phyloP scores from a whole-genome alignment of 2,329 filamentous ascomycete genomes.

The Biscogniauxia sp. region DNA sequence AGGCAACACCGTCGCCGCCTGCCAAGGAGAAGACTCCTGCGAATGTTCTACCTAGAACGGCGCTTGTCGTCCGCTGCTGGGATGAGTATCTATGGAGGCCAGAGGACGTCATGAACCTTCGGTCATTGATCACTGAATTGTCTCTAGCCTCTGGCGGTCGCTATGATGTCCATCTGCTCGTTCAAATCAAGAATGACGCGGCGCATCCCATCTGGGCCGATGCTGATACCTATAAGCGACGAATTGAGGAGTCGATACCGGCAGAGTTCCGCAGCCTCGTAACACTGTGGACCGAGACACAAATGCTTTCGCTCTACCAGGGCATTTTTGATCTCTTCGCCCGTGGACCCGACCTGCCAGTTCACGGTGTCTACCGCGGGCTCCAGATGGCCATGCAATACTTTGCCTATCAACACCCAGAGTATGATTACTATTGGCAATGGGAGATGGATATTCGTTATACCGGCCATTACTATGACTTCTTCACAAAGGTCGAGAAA shows the following conservation, averaged over 20 bases:
- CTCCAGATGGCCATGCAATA: conserved; percentile 93
- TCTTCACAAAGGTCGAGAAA: conserved; percentile 65
- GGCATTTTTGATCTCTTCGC: conserved; percentile 76
- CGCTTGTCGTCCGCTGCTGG: conserved; percentile 80
- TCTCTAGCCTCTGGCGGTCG: conserved; percentile 78
- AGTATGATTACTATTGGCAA: conserved; percentile 91
- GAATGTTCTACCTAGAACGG: conserved; percentile 56
- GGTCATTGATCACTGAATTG: conserved; percentile 81
- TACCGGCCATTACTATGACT: conserved; percentile 79
- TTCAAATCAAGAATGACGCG: conserved; percentile 78
- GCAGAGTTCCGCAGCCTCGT: conserved; percentile 85
- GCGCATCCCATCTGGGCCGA: conserved; percentile 77
- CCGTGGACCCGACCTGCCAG: conserved; percentile 64
- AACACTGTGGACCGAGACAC: conserved; percentile 89
- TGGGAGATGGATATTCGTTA: conserved; percentile 95
- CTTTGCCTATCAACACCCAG: conserved; percentile 83
- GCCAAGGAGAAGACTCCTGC: conserved; percentile 17
- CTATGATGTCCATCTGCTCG: conserved; percentile 81
- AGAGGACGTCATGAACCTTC: conserved; percentile 78
- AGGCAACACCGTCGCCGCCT: conserved; percentile 4
- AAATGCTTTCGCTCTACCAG: conserved; percentile 89
- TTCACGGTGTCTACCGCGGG: conserved; percentile 90
- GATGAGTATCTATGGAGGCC: conserved; percentile 74
- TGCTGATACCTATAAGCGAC: conserved; percentile 63
- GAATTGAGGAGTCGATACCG: conserved; percentile 67